Base-by-base conservation (phyloP, 331 rosid genomes). In the Phaseolus coccineus region DNA sequence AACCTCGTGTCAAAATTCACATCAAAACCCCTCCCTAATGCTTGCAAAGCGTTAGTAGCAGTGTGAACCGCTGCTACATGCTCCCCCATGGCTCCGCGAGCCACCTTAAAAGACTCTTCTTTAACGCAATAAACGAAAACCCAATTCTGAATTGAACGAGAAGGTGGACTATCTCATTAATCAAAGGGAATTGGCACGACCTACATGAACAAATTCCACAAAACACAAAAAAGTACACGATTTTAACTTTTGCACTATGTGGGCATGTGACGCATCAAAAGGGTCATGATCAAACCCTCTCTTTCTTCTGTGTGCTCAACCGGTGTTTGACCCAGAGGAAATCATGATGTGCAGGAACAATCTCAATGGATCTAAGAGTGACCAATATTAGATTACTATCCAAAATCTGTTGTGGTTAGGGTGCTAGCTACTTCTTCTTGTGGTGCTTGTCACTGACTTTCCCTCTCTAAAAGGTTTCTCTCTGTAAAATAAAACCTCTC, bases 21-120 rank as follows among this genome's bases (percentile, higher is more conserved):
- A 68, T 94, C 97, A 84, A 94, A 94, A 10, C 98, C 98, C 75
- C 96, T 90, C 44, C 97, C 98, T 70, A 94, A 69, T 61, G 98
- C 97, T 72, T 92, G 93, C 64, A 94, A 92, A 81, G 97, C 88
- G 87, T 86, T 87, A 19, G 85, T 81, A 80, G 97, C 92, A 69
- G 97, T 94, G 81, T 92, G 95, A 87, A 92, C 78, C n/a, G 98
- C 97, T 82, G 94, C 96, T 72, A 84, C 84, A 83, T 78, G 93
- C 83, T 86, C 91, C 84, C 73, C 98, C 98, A 94, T 94, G 87
- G 72, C 89, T 90, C 11, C n/a, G 28, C n/a, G 33, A 70, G 47
- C 56, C 78, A 35, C 80, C 74, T 55, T 74, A 69, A 80, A 69
- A 56, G 27, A 51, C 62, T 40, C 44, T 40, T 15, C 63, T 48